phyloP scores from a whole-genome alignment of 2,329 filamentous ascomycete genomes.

The Aureobasidium sp. region DNA sequence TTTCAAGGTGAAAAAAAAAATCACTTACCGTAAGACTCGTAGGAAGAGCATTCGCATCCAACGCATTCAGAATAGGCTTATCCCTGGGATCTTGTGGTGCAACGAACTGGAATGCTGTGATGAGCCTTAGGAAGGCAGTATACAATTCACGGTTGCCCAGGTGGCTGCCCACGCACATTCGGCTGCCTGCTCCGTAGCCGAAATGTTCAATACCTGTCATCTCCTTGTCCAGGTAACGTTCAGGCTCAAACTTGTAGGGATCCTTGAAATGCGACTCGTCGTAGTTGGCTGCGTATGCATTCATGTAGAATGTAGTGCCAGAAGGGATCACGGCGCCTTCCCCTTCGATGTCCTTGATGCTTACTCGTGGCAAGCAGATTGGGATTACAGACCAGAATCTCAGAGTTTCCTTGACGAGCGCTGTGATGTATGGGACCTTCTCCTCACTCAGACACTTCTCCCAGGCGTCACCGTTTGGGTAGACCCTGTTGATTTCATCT shows the following conservation, averaged over 20 bases:
- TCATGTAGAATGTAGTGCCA: constrained; percentile 73
- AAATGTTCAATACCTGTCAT: constrained; percentile 39
- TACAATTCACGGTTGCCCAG: constrained; percentile 33
- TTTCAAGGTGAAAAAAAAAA: background rate
- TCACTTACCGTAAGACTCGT: constrained; percentile 22
- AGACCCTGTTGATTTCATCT: constrained; percentile 59
- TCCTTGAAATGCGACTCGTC: constrained; percentile 59
- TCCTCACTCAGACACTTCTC: constrained; percentile 63
- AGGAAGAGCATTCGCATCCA: constrained; percentile 38
- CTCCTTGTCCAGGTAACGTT: constrained; percentile 55
- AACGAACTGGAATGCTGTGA: constrained; percentile 38
- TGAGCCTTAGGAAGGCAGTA: constrained; percentile 40
- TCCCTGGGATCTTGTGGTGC: constrained; percentile 32
- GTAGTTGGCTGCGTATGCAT: constrained; percentile 67
- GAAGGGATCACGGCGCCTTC: constrained; percentile 59
- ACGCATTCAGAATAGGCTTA: constrained; percentile 34
- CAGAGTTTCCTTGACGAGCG: constrained; percentile 68
- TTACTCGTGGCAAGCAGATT: constrained; percentile 64
- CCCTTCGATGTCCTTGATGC: constrained; percentile 63
- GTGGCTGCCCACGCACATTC: constrained; percentile 33
- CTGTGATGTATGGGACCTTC: constrained; percentile 67
- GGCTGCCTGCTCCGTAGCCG: constrained; percentile 36
- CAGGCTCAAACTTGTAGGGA: constrained; percentile 56
- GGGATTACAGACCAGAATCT: constrained; percentile 75
- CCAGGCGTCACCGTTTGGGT: constrained; percentile 70